phyloP scores from a whole-genome alignment of 1,284 basidiomycete species.

The Puccinia horiana region DNA sequence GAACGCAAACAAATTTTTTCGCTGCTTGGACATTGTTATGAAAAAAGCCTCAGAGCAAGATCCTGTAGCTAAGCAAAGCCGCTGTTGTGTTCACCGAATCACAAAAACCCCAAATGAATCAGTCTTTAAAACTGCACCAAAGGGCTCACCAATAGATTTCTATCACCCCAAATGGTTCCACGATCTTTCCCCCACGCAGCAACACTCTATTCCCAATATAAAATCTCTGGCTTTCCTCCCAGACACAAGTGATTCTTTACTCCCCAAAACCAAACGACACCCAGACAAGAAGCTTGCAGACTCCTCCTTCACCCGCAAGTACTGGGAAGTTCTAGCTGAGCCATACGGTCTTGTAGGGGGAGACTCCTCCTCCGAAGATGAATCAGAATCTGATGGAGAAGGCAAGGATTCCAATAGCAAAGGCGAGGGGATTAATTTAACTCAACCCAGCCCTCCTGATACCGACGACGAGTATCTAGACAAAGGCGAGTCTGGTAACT shows the following conservation, averaged over 20 bases:
- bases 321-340: constrained; percentile 4
- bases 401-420: background rate
- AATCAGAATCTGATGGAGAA: background rate
- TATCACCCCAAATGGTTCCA: constrained; percentile 29
- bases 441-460: background rate
- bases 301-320: background rate
- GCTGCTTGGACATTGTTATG: constrained; percentile 17
- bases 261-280: background rate
- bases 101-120: background rate
- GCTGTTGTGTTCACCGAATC: background rate
- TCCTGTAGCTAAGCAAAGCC: background rate
- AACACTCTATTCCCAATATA: background rate
- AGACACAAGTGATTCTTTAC: constrained; percentile 3
- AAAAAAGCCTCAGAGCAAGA: background rate
- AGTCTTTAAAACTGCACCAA: background rate
- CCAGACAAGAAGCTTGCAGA: background rate
- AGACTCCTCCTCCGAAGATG: background rate
- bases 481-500: constrained; percentile 11
- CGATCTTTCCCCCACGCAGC: background rate
- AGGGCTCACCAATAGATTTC: constrained; percentile 13
- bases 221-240: constrained; percentile 1
- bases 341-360: constrained; percentile 12
- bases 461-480: constrained; percentile 11
- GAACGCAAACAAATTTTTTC: constrained; percentile 29
- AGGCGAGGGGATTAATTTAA: constrained; percentile 8